These are phyloP conservation scores for Fraxinus anomala DNA, from an alignment of 257 asterid genomes.

Conservation along the genomic window DNA sequence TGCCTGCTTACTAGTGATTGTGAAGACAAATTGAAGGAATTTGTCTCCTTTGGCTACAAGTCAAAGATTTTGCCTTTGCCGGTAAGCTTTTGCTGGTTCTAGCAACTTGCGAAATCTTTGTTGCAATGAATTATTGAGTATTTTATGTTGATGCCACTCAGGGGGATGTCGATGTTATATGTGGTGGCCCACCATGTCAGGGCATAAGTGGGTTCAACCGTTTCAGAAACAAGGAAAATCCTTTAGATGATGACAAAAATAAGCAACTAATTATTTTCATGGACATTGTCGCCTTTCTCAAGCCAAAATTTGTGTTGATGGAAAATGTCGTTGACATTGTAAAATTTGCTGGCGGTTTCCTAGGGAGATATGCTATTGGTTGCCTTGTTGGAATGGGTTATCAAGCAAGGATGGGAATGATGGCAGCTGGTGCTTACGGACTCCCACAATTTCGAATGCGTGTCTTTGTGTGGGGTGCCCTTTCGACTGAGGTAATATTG, in stretches of 20 bases:
- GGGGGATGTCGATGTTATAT: constrained; percentile 79
- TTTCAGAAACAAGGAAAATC: constrained; percentile 50
- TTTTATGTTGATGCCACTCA: constrained; percentile 22
- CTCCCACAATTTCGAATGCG: constrained; percentile 86
- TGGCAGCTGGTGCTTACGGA: constrained; percentile 92
- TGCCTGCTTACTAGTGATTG: constrained; percentile 48
- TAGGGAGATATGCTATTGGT: constrained; percentile 78
- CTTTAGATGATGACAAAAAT: constrained; percentile 65
- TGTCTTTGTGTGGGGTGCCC: constrained; percentile 82
- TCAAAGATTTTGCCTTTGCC: constrained; percentile 73
- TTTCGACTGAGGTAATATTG: constrained; percentile 56
- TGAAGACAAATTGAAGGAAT: constrained; percentile 57
- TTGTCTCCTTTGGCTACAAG: constrained; percentile 47
- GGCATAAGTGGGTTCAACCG: constrained; percentile 90
- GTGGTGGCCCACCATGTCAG: constrained; percentile 98
- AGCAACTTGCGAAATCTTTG: no score
- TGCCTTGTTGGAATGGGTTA: constrained; percentile 64
- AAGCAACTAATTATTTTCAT: constrained; percentile 62
- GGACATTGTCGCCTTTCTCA: constrained; percentile 61
- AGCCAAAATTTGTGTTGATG: constrained; percentile 73
- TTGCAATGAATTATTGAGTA: constrained; percentile 4
- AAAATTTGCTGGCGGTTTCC: constrained; percentile 58
- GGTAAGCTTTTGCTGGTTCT: constrained; percentile 45
- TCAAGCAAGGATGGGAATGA: constrained; percentile 75
- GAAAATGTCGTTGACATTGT: constrained; percentile 84